A percentile compares a stretch with the other conserved stretches of the same genome.
These are phyloP conservation scores for Neolecta irregularis DNA, from an alignment of 1,139 yeast genomes.

Conservation along the genomic window DNA sequence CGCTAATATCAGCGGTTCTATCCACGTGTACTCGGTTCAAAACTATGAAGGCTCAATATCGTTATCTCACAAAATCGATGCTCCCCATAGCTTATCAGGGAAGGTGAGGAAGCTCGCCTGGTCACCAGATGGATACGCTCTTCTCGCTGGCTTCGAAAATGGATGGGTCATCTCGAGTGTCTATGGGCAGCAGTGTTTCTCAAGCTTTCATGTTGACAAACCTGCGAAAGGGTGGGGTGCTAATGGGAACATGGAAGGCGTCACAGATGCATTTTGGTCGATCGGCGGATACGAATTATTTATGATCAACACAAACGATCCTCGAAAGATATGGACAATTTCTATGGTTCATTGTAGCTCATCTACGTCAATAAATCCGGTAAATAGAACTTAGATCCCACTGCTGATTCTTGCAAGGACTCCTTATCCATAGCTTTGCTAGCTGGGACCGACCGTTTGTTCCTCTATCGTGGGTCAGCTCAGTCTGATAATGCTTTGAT, in stretches of 20 bases:
- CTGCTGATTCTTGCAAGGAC: constrained; percentile 10
- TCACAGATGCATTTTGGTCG: constrained; percentile 23
- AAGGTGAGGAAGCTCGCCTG: constrained; percentile 20
- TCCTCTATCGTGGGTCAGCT: constrained; percentile 28
- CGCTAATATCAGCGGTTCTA: constrained; percentile 18
- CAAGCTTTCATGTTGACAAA: constrained; percentile 19
- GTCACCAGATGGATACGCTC: constrained; percentile 25
- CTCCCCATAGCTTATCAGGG: constrained; percentile 24
- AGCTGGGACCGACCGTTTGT: constrained; percentile 24
- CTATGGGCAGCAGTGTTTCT: constrained; percentile 24
- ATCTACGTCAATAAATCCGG: constrained; percentile 20
- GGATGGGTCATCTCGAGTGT: constrained; percentile 29
- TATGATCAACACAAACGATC: constrained; percentile 6
- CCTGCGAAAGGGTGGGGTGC: constrained; percentile 5
- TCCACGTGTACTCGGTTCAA: constrained; percentile 23
- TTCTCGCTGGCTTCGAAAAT: constrained; percentile 24
- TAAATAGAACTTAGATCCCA: constrained; percentile 2
- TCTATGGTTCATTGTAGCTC: constrained; percentile 24
- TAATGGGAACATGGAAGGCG: constrained; percentile 21
- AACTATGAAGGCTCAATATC: constrained; percentile 24
- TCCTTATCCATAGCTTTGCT: constrained; percentile 24
- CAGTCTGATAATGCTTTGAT: constrained; percentile 26
- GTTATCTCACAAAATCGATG: constrained; percentile 19
- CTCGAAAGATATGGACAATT: constrained; percentile 18
- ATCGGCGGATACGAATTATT: constrained; percentile 20